Base-by-base conservation (phyloP, 768 basidiomycete species). In the Agrocybe pediades region DNA sequence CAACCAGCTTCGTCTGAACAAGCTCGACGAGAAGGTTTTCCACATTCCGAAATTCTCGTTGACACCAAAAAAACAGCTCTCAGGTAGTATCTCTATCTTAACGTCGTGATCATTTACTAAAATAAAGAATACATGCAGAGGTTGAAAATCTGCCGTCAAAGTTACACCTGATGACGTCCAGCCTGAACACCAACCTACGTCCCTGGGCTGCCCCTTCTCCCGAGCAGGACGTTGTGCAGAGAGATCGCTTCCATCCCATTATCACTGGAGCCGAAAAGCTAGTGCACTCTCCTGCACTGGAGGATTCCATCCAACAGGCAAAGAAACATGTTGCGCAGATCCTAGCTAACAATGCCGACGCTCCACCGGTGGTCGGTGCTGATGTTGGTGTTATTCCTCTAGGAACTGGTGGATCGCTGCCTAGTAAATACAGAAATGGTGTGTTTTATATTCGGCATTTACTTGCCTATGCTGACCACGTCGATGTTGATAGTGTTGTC, bases 401-500 rank as follows among this genome's bases (percentile, higher is more conserved):
- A 6, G 96, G 96, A 2, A 98, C 96, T 0, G 90, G 91, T 2
- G 95, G 93, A 63, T 87, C 92, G 0, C 67, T 91, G 36, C 92
- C 95, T 0, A 87, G 80, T 33, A 91, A 87, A 66, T 92, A 92
- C 61, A 82, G 96, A 52, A 98, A 97, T 67, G 90, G 92, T 92
- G 46, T 33, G 77, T 60, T 26, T 53, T 36, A 26, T 17, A 29
- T 15, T 27, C 13, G 15, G n/a, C n/a, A n/a, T n/a, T 51, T 57
- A 23, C 4, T 9, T n/a, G 13, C 21, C 53, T n/a, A 49, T 26
- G 25, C 45, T 40, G 30, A 42, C 7, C 6, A 46, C 42, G 33
- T 39, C 26, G 33, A 3, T 20, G 16, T n/a, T 46, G 23, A 15
- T 53, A 90, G 89, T 90, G 2, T 90, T 90, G 15, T 79, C 86